Evolutionary conservation across 768 basidiomycete genomes (phyloP), one percentile per base, ranked within the genome.

Genomic region (Russula dissimulans): DNA sequence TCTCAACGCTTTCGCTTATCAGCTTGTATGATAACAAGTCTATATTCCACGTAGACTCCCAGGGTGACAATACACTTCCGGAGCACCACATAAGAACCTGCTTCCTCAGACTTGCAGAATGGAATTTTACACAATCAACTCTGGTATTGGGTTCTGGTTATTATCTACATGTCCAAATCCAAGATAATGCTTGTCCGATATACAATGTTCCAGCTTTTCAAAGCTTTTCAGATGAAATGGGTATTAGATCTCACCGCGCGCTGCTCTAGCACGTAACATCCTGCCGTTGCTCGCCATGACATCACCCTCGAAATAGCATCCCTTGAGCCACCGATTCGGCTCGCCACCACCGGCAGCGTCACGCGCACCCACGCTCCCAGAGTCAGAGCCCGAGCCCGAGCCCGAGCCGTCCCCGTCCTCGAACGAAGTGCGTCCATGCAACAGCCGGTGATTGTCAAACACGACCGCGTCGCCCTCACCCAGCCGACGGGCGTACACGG

Each of bases 401-500:
- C 22, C 22, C 22, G 22, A 26, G 22, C 22, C 22, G 22, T 26
- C 22, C 39, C 32, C n/a, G 39, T 79, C 75, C n/a, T 67, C 56
- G 68, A 97, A 98, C 12, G 84, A 86, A 0, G 85, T 88, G 26
- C 95, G 76, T 0, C 89, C 92, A 71, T 99, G 95, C 61, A 97
- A 71, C 4, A 95, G 83, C 15, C 95, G 77, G 29, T 94, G 78
- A 67, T 98, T 99, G 69, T 97, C 95, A 66, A 99, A 99, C 10
- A 95, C 53, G 18, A 89, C 92, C 5, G 86, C 85, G 62, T 95
- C 91, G 34, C 92, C 91, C 72, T 94, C 91, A 34, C 74, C 70
- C 46, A 97, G 73, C 49, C 81, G 83, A 71, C 90, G 86, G 64
- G 81, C 71, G 60, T 80, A 87, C 44, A 76, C 77, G 29, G 78